Evolutionary conservation across 192 early-diverging fungal genomes (phyloP).

Genomic region (Coemansia sp.): DNA sequence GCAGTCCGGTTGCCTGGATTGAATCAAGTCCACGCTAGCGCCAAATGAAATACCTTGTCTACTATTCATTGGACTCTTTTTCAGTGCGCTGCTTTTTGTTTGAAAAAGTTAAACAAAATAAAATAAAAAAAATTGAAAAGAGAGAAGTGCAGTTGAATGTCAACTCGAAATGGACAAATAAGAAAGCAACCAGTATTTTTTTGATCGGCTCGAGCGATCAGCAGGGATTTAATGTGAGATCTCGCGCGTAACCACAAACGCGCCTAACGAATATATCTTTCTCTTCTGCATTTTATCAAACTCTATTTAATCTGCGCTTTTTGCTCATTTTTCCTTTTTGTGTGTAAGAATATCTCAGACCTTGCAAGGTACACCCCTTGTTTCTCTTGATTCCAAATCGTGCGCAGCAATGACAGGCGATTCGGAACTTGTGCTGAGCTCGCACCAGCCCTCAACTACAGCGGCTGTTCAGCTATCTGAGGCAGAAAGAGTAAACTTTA

Average conservation of each 20-base stretch:
- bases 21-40: background rate
- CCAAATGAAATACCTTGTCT: slow-evolving; percentile 35
- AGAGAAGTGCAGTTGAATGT: background rate
- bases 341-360: background rate
- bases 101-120: no score
- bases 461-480: slow-evolving; percentile 10
- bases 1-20: background rate
- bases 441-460: background rate
- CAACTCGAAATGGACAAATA: background rate
- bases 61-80: slow-evolving; percentile 33
- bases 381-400: background rate
- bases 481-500: slow-evolving; percentile 36
- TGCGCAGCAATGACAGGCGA: slow-evolving; percentile 7
- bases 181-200: background rate
- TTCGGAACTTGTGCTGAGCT: background rate
- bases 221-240: background rate
- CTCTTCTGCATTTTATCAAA: background rate
- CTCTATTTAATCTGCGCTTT: background rate
- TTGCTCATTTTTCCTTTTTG: background rate
- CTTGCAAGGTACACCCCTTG: background rate
- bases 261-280: background rate
- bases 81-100: background rate
- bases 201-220: background rate
- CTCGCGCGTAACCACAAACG: background rate
- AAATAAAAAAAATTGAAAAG: background rate